These are phyloP conservation scores for Rhododendron mucronatum DNA, from an alignment of 148 eudicot genomes.

Conservation along the genomic window DNA sequence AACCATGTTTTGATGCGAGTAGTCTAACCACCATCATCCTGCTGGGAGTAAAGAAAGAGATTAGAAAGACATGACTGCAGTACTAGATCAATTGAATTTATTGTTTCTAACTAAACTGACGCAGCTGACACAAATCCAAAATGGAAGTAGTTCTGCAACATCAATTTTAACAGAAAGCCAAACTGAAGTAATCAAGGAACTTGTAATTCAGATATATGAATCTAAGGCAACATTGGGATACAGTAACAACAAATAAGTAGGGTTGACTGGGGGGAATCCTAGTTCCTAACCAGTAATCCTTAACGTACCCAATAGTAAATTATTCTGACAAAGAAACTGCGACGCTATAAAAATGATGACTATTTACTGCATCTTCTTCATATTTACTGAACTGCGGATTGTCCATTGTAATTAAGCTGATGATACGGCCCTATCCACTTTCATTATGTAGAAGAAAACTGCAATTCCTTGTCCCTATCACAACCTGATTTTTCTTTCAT, in stretches of 20 bases:
- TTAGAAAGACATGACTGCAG: background rate
- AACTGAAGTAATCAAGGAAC: background rate
- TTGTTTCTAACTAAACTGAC: background rate
- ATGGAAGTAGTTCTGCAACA: background rate
- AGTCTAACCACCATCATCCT: background rate
- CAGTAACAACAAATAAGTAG: background rate
- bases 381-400: background rate
- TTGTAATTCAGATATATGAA: background rate
- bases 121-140: background rate
- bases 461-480: background rate
- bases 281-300: background rate
- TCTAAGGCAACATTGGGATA: background rate
- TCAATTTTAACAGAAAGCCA: background rate
- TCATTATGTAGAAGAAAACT: background rate
- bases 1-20: background rate
- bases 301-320: background rate
- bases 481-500: background rate
- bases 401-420: background rate
- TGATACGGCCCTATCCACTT: background rate
- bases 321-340: background rate
- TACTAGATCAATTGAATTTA: background rate
- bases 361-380: background rate
- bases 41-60: background rate
- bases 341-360: background rate
- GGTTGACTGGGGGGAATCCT: background rate